These are phyloP conservation scores for Taphrina pruni DNA, from an alignment of 1,139 yeast genomes.

Conservation along the genomic window DNA sequence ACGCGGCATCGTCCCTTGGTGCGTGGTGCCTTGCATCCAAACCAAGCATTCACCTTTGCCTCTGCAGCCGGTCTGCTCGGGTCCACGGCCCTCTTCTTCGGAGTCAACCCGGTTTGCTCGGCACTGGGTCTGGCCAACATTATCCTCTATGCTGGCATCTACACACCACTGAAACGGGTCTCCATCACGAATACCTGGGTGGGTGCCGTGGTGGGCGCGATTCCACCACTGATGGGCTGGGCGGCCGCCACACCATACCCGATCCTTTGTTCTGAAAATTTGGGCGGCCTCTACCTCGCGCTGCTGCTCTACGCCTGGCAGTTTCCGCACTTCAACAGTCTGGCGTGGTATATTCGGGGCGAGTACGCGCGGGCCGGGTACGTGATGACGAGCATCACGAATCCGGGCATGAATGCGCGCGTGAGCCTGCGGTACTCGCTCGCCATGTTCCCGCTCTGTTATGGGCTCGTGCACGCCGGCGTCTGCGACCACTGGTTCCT, in stretches of 20 bases:
- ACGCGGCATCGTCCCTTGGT: slow-evolving; percentile 92
- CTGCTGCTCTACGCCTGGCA: slow-evolving; percentile 95
- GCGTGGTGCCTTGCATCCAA: slow-evolving; percentile 74
- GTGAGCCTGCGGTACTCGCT: slow-evolving; percentile 89
- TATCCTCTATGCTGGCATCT: slow-evolving; percentile 81
- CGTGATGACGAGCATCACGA: slow-evolving; percentile 93
- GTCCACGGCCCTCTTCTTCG: slow-evolving; percentile 67
- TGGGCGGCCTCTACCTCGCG: slow-evolving; percentile 65
- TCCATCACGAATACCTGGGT: slow-evolving; percentile 95
- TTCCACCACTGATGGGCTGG: slow-evolving; percentile 99
- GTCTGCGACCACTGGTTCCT: slow-evolving; percentile 84
- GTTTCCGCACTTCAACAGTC: slow-evolving; percentile 94
- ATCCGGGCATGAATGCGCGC: slow-evolving; percentile 89
- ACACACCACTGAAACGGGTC: slow-evolving; percentile 85
- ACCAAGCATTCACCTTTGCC: slow-evolving; percentile 82
- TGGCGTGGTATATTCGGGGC: slow-evolving; percentile 83
- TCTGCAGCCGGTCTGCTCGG: slow-evolving; percentile 74
- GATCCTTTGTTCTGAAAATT: slow-evolving; percentile 37
- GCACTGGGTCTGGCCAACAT: slow-evolving; percentile 77
- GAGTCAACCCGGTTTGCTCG: slow-evolving; percentile 73
- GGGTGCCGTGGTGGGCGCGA: slow-evolving; percentile 97
- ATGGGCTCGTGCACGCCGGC: slow-evolving; percentile 76
- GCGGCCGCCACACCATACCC: slow-evolving; percentile 61
- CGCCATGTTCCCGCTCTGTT: slow-evolving; percentile 89
- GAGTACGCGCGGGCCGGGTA: slow-evolving; percentile 94